Base-by-base conservation (phyloP, 2,329 filamentous ascomycete genomes). In the Nigrospora oryzae region DNA sequence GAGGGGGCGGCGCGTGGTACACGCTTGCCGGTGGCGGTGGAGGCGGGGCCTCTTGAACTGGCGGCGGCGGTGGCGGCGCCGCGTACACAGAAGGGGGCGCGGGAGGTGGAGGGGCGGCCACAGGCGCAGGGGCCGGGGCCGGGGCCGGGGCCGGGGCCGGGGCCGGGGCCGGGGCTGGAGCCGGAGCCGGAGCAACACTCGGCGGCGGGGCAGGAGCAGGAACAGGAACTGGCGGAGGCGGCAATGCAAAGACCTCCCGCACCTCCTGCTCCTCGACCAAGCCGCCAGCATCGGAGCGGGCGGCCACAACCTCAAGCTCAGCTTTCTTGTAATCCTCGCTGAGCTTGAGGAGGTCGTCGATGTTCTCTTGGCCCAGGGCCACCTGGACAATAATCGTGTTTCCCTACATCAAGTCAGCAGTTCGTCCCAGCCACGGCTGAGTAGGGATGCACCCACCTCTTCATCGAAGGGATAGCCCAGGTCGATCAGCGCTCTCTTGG, bases 321-420 rank as follows among this genome's bases (percentile, higher is more conserved):
- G 64, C 69, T 58, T 77, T 75, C 59, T 76, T 82, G 65, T 88
- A 89, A 31, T 84, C 81, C 56, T 89, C 86, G 63, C 88, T 94
- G 41, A 89, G 71, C 56, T 81, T 84, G 55, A 96, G 85, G 38
- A 96, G 74, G 56, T 94, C 86, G 54, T 96, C 89, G 51, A 96
- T 96, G 55, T 95, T 89, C 15, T 91, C 81, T 55, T 94, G 90
- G 14, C 88, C 86, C 5, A 97, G 74, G 11, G 91, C 90, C 58
- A 87, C 84, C 54, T 86, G 81, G 32, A 97, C 81, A 43, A 95
- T 78, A 54, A 93, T 81, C 17, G 84, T 85, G 53, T 85, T 83
- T 35, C 85, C 88, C 86, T 93, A 52, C 11, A 33, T 32, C 12
- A n/a, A 14, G 17, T 44, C 33, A 32, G 45, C 43, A 55, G 51